Conservation (phyloP, 2,329 filamentous ascomycete genomes). For the Cordyceps farinosa region DNA sequence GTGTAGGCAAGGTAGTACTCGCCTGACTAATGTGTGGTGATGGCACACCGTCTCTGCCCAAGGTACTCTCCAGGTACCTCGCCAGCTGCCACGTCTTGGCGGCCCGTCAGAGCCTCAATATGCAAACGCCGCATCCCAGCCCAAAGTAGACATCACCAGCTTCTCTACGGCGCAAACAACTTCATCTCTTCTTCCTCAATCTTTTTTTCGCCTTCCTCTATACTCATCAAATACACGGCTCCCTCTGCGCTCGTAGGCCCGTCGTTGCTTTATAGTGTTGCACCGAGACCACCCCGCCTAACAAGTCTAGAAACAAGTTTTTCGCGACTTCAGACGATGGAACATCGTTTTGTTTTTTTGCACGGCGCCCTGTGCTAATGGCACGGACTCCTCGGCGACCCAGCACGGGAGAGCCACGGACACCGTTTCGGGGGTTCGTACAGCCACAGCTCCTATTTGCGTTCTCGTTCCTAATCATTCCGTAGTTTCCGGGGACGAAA, state of each 20-base stretch:
- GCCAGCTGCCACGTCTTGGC: slow-evolving; percentile 2
- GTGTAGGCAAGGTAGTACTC: not conserved
- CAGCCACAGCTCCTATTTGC: not conserved
- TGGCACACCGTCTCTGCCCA: not conserved
- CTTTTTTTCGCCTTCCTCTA: not conserved
- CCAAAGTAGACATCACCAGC: not conserved
- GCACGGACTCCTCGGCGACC: slow-evolving; percentile 8
- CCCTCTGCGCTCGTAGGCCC: not conserved
- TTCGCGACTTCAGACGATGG: slow-evolving; percentile 3
- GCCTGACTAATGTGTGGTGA: not conserved
- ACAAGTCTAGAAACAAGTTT: slow-evolving; percentile 12
- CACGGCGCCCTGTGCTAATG: not conserved
- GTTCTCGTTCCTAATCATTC: slow-evolving; percentile 8
- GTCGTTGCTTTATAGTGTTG: slow-evolving; percentile 11
- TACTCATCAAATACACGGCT: not conserved
- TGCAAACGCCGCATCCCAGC: slow-evolving; percentile 7
- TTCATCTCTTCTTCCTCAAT: not conserved
- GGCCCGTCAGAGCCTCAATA: slow-evolving; percentile 10
- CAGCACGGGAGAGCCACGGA: not conserved
- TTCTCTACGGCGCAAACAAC: not conserved
- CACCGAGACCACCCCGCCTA: slow-evolving; percentile 2
- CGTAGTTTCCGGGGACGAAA: slow-evolving; percentile 4
- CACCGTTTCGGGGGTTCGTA: not conserved
- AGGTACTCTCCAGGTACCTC: slow-evolving; percentile 3
- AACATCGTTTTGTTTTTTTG: not conserved